These are phyloP conservation scores for Phytophthora litchii DNA, from an alignment of 352 stramenopile species.

Conservation along the genomic window DNA sequence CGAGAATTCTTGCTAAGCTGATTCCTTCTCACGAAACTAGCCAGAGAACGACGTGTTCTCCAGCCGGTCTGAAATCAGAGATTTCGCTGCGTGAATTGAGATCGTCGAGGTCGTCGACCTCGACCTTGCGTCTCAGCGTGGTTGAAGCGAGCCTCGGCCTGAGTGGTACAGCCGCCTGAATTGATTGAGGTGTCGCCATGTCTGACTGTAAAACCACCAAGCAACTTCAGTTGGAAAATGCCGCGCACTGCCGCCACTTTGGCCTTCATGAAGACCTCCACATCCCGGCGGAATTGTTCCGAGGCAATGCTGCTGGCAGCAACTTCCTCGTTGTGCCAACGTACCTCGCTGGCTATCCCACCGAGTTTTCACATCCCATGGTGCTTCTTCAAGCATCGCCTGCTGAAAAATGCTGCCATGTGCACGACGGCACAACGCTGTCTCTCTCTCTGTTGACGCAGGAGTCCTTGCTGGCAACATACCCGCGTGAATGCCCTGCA, in stretches of 20 bases:
- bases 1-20: conserved; percentile 15
- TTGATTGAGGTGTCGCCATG: conserved; percentile 23
- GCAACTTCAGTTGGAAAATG: conserved; percentile 24
- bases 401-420: conserved; percentile 30
- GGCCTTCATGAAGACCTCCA: not conserved
- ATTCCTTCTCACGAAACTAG: conserved; percentile 24
- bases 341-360: conserved; percentile 16
- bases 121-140: conserved; percentile 8
- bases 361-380: conserved; percentile 18
- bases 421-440: conserved; percentile 20
- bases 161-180: conserved; percentile 7
- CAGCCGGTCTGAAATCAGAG: conserved; percentile 11
- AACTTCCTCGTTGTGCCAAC: conserved; percentile 4
- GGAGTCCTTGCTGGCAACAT: conserved; percentile 13
- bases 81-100: conserved; percentile 19
- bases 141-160: conserved; percentile 16
- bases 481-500: conserved; percentile 7
- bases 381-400: conserved; percentile 19
- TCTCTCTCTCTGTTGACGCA: conserved; percentile 25
- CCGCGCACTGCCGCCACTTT: conserved; percentile 6
- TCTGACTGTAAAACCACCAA: conserved; percentile 25
- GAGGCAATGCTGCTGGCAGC: conserved; percentile 8
- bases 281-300: conserved; percentile 14
- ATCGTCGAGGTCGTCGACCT: not conserved
- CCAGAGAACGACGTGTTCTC: conserved; percentile 15